These are phyloP conservation scores for Aspergillus puulaauensis DNA, from an alignment of 2,329 filamentous ascomycete species.

Conservation along the genomic window DNA sequence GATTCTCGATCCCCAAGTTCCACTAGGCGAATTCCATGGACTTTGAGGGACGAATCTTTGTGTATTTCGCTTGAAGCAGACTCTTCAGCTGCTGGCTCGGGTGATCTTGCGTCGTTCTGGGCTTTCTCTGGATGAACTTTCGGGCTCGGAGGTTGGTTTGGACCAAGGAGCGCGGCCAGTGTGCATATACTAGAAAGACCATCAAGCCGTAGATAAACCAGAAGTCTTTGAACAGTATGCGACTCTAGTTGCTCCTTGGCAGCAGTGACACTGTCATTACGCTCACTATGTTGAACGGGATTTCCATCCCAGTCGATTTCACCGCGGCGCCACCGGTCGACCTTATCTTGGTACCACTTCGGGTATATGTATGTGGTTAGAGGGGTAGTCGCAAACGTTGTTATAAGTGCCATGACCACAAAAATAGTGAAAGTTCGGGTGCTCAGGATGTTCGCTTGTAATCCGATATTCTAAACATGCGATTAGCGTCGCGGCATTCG, in stretches of 20 bases:
- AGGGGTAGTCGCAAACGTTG: constrained; percentile 80
- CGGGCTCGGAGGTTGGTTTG: constrained; percentile 39
- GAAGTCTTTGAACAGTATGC: constrained; percentile 60
- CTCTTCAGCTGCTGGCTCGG: constrained; percentile 25
- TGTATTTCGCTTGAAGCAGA: constrained; percentile 16
- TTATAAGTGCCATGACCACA: constrained; percentile 88
- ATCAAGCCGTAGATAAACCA: constrained; percentile 82
- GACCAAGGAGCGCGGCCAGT: constrained; percentile 76
- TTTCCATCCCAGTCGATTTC: constrained; percentile 88
- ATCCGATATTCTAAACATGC: constrained; percentile 66
- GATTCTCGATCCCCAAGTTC: constrained; percentile 91
- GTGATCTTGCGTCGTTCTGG: constrained; percentile 1
- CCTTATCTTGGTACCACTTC: constrained; percentile 70
- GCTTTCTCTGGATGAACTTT: constrained; percentile 35
- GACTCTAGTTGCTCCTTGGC: constrained; percentile 51
- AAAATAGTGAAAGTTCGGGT: constrained; percentile 87
- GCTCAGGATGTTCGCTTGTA: constrained; percentile 79
- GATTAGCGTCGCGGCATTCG: neutral
- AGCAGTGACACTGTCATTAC: constrained; percentile 45
- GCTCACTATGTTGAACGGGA: constrained; percentile 39
- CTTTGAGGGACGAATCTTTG: constrained; percentile 55
- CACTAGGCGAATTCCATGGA: constrained; percentile 81
- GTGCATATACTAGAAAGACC: constrained; percentile 80
- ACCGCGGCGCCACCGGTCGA: constrained; percentile 73
- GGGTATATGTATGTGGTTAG: constrained; percentile 74